phyloP scores from a whole-genome alignment of 2,329 filamentous ascomycete species.

The Chrysoporthe deuterocubensis region DNA sequence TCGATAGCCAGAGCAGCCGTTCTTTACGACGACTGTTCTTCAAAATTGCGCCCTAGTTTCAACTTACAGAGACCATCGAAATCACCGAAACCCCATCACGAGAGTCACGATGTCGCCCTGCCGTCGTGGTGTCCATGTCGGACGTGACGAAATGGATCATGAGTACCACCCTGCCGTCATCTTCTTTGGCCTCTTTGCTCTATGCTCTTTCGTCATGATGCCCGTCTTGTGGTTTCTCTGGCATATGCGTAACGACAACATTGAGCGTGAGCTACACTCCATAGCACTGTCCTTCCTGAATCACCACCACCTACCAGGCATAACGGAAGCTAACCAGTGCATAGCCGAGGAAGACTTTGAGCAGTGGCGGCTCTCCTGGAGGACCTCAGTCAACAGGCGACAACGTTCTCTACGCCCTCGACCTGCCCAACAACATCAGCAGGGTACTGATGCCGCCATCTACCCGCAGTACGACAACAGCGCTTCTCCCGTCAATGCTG shows the following conservation, averaged over 20 bases:
- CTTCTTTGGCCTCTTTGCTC: background rate
- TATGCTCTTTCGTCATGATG: background rate
- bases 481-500: no score
- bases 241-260: slow-evolving; percentile 4
- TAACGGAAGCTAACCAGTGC: background rate
- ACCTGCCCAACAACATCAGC: background rate
- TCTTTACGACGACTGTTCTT: background rate
- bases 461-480: no score
- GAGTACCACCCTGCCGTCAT: background rate
- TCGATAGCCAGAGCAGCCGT: background rate
- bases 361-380: background rate
- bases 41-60: background rate
- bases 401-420: background rate
- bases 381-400: background rate
- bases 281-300: background rate
- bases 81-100: background rate
- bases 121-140: background rate
- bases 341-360: background rate
- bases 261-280: background rate
- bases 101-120: background rate
- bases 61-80: background rate
- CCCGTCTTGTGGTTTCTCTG: slow-evolving; percentile 11
- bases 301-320: background rate
- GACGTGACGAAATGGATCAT: background rate
- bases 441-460: background rate